Evolutionary conservation across 352 stramenopile species (phyloP), one percentile per base, ranked within the genome.

Genomic region (Peronospora destructor): DNA sequence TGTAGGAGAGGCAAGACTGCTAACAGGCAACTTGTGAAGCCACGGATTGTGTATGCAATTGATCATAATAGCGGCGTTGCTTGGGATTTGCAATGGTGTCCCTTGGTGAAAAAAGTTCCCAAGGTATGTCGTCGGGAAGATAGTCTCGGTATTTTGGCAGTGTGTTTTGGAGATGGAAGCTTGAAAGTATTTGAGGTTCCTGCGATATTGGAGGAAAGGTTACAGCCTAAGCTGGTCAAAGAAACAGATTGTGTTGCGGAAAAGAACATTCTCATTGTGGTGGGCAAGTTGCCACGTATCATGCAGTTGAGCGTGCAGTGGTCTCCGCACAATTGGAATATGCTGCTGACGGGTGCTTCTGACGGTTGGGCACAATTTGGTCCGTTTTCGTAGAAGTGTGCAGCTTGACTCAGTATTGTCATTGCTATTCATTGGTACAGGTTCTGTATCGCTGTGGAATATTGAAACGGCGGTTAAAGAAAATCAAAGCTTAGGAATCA

Each of bases 31-130:
- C 21, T 46, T 2, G 49, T 62, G 19, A 68, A 75, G 19, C 79
- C 80, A 9, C 53, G 65, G 14, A 58, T 89, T 6, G 75, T 91
- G 46, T 88, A 80, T 38, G 79, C 66, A 16, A 89, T 94, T 29
- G 78, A 85, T 30, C 83, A 94, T 40, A 43, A 71, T 13, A 75
- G 71, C n/a, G 80, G 78, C 11, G 80, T 87, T 7, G 79, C 69
- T 11, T 94, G 83, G 83, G 76, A 87, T 42, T 48, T 94, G 30
- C 78, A 91, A 45, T 94, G 83, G 83, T 76, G 71, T 21, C 76
- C 80, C 11, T 30, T 84, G 16, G 62, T 55, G 6, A 49, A 70
- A 14, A 68, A 71, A n/a, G 75, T 85, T 49, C 65, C 66, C 0
- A 59, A 54, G 40, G 25, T 26, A 9, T 26, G 49, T 0, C 48